phyloP scores from a whole-genome alignment of 257 asterid species.

The Salvia miltiorrhiza region DNA sequence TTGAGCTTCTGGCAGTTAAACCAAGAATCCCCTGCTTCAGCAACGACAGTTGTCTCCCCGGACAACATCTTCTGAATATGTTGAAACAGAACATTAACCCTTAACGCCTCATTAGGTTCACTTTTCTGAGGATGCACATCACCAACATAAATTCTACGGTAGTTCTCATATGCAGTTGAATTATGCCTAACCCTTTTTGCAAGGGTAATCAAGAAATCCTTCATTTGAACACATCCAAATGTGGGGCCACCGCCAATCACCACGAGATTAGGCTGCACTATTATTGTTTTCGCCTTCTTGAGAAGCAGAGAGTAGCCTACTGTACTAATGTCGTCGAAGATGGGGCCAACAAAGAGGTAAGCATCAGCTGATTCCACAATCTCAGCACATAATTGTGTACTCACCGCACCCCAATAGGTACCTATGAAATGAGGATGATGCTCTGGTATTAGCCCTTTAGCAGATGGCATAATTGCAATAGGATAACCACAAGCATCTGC shows the following conservation, averaged over 20 bases:
- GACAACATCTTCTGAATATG: conserved; percentile 36
- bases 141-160: conserved; percentile 28
- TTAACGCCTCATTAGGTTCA: conserved; percentile 26
- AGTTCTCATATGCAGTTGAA: conserved; percentile 35
- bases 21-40: conserved; percentile 40
- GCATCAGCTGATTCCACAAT: conserved; percentile 47
- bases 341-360: conserved; percentile 33
- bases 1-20: too few relatives aligned
- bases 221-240: conserved; percentile 30
- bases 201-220: conserved; percentile 27
- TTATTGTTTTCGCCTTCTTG: conserved; percentile 31
- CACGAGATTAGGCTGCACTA: conserved; percentile 35
- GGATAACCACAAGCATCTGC: conserved; percentile 35
- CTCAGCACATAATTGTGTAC: conserved; percentile 35
- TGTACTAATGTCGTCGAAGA: conserved; percentile 32
- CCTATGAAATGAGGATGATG: conserved; percentile 34
- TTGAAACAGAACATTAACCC: conserved; percentile 37
- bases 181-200: conserved; percentile 22
- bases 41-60: conserved; percentile 25
- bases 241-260: conserved; percentile 29
- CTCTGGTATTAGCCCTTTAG: conserved; percentile 37
- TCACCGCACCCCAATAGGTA: conserved; percentile 37
- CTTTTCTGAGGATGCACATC: conserved; percentile 23
- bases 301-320: conserved; percentile 36
- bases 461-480: conserved; percentile 36